Conservation (phyloP, 2,329 filamentous ascomycete species). For the Torrubiella hemipterigena region DNA sequence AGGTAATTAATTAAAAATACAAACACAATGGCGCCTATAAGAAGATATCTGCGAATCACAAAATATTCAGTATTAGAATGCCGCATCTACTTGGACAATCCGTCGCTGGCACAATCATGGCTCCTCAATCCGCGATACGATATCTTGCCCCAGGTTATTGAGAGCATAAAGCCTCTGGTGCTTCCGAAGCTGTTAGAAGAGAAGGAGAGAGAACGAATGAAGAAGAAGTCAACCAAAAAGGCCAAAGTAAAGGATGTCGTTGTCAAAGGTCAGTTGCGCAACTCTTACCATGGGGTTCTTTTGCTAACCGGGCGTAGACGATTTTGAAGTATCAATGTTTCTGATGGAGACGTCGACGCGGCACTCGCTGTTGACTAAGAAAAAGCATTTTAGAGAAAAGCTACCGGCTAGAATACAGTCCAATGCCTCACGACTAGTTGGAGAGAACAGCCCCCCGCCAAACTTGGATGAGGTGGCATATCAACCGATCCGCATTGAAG, state of each 20-base stretch:
- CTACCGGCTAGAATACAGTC: conserved; percentile 41
- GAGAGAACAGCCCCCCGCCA: conserved; percentile 39
- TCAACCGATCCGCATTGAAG: conserved; percentile 27
- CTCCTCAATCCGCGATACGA: conserved; percentile 67
- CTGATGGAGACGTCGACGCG: conserved; percentile 75
- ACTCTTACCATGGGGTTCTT: background rate
- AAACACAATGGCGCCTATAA: conserved; percentile 65
- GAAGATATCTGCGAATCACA: conserved; percentile 82
- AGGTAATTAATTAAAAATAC: no score
- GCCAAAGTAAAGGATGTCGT: conserved; percentile 82
- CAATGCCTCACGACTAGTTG: conserved; percentile 51
- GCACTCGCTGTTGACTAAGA: conserved; percentile 76
- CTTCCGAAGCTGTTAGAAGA: conserved; percentile 87
- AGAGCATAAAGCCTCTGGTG: conserved; percentile 73
- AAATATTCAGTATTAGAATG: conserved; percentile 94
- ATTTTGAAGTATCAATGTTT: conserved; percentile 93
- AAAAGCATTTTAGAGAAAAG: conserved; percentile 62
- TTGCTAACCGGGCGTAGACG: conserved; percentile 44
- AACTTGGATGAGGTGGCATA: conserved; percentile 34
- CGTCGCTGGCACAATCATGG: conserved; percentile 71
- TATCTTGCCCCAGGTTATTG: conserved; percentile 70
- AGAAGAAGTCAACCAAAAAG: conserved; percentile 58
- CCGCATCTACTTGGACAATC: conserved; percentile 90
- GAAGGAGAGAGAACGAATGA: conserved; percentile 44
- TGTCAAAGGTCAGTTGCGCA: conserved; percentile 47